Evolutionary conservation across 2,329 filamentous ascomycete genomes (phyloP).

Genomic region (Pseudopyrenochaeta lycopersici): DNA sequence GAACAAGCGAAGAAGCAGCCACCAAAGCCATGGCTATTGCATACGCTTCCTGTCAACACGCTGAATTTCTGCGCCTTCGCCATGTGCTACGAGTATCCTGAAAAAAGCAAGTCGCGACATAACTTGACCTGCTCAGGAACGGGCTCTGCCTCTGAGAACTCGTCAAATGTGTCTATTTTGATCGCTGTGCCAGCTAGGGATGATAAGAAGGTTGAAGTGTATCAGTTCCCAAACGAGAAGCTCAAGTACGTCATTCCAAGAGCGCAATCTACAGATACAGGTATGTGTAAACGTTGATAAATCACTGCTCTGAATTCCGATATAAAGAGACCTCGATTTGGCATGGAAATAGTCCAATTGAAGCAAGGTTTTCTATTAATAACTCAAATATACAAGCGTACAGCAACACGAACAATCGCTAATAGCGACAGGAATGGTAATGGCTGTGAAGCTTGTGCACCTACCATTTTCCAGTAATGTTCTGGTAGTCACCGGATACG

Average conservation of each 20-base stretch:
- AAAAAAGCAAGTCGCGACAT: neutral
- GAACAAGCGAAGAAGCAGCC: constrained; percentile 62
- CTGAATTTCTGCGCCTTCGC: constrained; percentile 94
- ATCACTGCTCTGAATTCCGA: neutral
- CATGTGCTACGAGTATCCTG: constrained; percentile 54
- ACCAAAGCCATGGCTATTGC: constrained; percentile 82
- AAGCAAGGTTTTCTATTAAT: neutral
- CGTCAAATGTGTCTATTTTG: constrained; percentile 57
- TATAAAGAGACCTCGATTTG: neutral
- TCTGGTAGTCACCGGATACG: constrained; percentile 79
- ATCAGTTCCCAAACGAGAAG: constrained; percentile 77
- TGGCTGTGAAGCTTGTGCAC: constrained; percentile 70
- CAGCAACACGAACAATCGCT: too few species aligned
- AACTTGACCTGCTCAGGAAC: constrained; percentile 6
- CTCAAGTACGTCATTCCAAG: constrained; percentile 69
- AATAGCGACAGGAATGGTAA: constrained; percentile 78
- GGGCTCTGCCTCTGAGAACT: constrained; percentile 1
- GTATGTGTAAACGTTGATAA: constrained; percentile 24
- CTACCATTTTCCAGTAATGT: constrained; percentile 51
- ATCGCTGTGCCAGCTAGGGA: constrained; percentile 75
- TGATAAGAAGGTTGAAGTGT: constrained; percentile 76
- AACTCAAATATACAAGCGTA: too few species aligned
- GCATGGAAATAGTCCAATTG: neutral
- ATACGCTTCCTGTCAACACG: constrained; percentile 86
- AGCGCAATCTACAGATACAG: constrained; percentile 54